phyloP scores from a whole-genome alignment of 1,139 yeast species.

The Sugiyamaella castrensis region DNA sequence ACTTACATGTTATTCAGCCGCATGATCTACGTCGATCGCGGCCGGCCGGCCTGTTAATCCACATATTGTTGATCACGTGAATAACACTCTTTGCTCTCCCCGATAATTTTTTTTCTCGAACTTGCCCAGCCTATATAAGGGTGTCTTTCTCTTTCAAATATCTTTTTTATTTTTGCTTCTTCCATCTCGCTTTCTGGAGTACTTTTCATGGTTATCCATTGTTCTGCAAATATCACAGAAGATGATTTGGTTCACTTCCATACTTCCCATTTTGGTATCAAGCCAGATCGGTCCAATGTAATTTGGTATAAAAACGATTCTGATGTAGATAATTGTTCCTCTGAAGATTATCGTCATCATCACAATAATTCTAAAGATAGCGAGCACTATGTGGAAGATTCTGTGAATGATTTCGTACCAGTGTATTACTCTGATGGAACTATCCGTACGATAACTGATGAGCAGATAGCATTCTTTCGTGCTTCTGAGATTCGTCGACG shows the following conservation, averaged over 20 bases:
- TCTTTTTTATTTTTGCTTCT: background rate
- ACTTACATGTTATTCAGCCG: background rate
- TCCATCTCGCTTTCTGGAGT: background rate
- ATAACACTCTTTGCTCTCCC: background rate
- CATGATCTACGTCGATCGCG: background rate
- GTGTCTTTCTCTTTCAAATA: too few species aligned
- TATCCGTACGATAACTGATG: slow-evolving; percentile 29
- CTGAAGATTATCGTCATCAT: too few species aligned
- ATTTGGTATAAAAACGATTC: background rate
- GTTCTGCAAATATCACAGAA: slow-evolving; percentile 7
- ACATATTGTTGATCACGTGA: background rate
- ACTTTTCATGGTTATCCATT: background rate
- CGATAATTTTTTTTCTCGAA: background rate
- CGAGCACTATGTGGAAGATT: background rate
- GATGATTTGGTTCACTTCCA: slow-evolving; percentile 21
- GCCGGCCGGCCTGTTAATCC: background rate
- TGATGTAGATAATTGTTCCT: too few species aligned
- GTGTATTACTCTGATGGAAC: slow-evolving; percentile 27
- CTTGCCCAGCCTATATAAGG: background rate
- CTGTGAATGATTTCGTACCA: background rate
- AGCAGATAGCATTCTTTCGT: slow-evolving; percentile 29
- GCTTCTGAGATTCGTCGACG: slow-evolving; percentile 24
- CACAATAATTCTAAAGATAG: background rate
- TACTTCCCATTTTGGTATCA: slow-evolving; percentile 18
- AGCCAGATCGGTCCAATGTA: slow-evolving; percentile 8